Percentiles rank a stretch among this genome's conserved stretches.
These are phyloP conservation scores for Paramecium pentaurelia DNA, from an alignment of 73 alveolate species.

Conservation along the genomic window DNA sequence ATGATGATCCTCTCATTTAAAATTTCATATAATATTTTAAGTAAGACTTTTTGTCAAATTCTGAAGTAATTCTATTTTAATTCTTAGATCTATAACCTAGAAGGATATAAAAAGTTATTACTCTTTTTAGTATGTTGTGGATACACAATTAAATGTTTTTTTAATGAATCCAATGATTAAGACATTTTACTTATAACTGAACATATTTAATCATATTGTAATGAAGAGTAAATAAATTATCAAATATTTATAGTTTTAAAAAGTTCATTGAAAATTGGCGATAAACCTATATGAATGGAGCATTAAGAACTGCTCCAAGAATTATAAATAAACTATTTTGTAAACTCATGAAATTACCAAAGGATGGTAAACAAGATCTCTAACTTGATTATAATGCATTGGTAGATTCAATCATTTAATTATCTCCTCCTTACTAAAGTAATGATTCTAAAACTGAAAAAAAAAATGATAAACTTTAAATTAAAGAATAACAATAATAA, in stretches of 20 bases:
- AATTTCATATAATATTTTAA: constrained; percentile 19
- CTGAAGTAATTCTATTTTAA: constrained; percentile 2
- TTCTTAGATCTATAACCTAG: not conserved
- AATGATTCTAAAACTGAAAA: not conserved
- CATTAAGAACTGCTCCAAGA: constrained; percentile 47
- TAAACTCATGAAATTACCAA: constrained; percentile 51
- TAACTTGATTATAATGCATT: constrained; percentile 56
- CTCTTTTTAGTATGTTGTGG: constrained; percentile 48
- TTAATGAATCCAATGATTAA: constrained; percentile 43
- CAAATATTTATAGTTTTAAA: not conserved
- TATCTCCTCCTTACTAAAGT: constrained; percentile 56
- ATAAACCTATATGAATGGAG: constrained; percentile 45
- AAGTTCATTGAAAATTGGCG: constrained; percentile 37
- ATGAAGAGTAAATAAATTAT: not conserved
- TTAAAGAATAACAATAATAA: not conserved
- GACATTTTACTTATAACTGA: not conserved
- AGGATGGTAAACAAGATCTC: not conserved
- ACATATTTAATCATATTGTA: constrained; percentile 8
- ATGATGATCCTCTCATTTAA: constrained; percentile 34
- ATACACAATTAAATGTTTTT: constrained; percentile 37
- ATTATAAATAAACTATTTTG: constrained; percentile 33
- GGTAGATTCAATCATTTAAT: constrained; percentile 61
- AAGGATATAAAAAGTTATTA: constrained; percentile 16
- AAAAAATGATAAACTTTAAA: not conserved
- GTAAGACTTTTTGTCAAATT: constrained; percentile 39